phyloP scores from a whole-genome alignment of 2,329 filamentous ascomycete genomes.

The Aspergillus proliferans region DNA sequence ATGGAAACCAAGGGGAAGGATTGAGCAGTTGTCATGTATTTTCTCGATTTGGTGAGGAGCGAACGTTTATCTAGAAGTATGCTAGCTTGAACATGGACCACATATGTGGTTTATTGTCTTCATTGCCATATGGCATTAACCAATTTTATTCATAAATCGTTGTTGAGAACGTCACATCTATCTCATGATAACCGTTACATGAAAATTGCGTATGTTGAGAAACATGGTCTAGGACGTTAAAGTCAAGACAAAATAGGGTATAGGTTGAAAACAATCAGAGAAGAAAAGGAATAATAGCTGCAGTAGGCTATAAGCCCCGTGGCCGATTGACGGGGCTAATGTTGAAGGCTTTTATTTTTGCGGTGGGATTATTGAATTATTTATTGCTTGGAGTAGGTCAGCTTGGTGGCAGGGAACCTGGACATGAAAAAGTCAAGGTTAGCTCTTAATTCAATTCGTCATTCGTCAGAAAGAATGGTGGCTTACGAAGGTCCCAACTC shows the following conservation, averaged over 20 bases:
- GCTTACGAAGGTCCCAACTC: constrained; percentile 94
- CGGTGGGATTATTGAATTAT: constrained; percentile 17
- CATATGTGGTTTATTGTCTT: too few relatives aligned
- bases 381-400: constrained; percentile 56
- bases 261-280: constrained; percentile 16
- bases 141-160: constrained; percentile 18
- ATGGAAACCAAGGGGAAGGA: too few relatives aligned
- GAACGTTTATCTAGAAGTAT: too few relatives aligned
- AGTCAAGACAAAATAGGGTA: constrained; percentile 27
- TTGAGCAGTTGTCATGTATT: too few relatives aligned
- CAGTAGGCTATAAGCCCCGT: constrained; percentile 1
- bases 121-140: not conserved
- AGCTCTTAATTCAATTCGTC: constrained; percentile 3
- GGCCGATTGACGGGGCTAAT: not conserved
- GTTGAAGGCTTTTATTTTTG: not conserved
- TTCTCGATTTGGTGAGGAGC: too few relatives aligned
- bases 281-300: constrained; percentile 21
- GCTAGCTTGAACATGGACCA: too few relatives aligned
- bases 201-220: constrained; percentile 6
- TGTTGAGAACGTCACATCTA: constrained; percentile 28
- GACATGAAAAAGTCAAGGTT: constrained; percentile 12
- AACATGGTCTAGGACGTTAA: constrained; percentile 22
- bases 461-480: constrained; percentile 1
- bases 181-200: not conserved
- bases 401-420: constrained; percentile 77